Evolutionary conservation across 257 asterid species (phyloP).

Genomic region (Linaria vulgaris): DNA sequence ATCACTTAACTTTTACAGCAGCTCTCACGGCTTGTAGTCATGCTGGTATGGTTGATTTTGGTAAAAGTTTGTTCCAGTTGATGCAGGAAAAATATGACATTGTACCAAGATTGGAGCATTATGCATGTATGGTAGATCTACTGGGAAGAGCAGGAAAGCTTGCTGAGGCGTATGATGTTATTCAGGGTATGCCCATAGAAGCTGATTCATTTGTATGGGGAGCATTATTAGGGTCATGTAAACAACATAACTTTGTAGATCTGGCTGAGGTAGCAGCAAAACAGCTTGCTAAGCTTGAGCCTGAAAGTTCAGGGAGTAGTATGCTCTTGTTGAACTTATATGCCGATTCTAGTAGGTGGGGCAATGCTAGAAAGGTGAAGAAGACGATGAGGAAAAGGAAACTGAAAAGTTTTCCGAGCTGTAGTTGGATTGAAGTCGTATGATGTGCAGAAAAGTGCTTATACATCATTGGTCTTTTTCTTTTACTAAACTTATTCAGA

Average conservation of each 20-base stretch:
- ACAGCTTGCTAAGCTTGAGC: conserved; percentile 56
- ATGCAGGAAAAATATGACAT: conserved; percentile 57
- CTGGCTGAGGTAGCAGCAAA: conserved; percentile 65
- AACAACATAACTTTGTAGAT: conserved; percentile 44
- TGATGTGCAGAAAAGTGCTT: conserved; percentile 19
- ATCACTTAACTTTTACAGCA: conserved; percentile 73
- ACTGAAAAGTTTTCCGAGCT: conserved; percentile 42
- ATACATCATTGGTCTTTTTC: background rate
- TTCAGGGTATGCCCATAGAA: conserved; percentile 49
- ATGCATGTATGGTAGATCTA: conserved; percentile 71
- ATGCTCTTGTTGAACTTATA: conserved; percentile 47
- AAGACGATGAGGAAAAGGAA: conserved; percentile 53
- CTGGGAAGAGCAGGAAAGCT: conserved; percentile 69
- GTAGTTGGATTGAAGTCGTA: conserved; percentile 60
- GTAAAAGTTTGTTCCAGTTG: conserved; percentile 45
- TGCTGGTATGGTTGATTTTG: conserved; percentile 54
- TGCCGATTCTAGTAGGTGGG: conserved; percentile 51
- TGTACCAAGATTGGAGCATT: conserved; percentile 67
- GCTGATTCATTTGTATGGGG: conserved; percentile 76
- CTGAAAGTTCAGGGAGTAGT: conserved; percentile 56
- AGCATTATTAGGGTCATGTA: conserved; percentile 73
- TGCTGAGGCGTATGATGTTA: conserved; percentile 47
- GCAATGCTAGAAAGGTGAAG: conserved; percentile 46
- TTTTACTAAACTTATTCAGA: background rate
- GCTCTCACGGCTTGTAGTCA: conserved; percentile 70